Conservation (phyloP, 495 filamentous ascomycete species). For the Gamarada debralockiae region DNA sequence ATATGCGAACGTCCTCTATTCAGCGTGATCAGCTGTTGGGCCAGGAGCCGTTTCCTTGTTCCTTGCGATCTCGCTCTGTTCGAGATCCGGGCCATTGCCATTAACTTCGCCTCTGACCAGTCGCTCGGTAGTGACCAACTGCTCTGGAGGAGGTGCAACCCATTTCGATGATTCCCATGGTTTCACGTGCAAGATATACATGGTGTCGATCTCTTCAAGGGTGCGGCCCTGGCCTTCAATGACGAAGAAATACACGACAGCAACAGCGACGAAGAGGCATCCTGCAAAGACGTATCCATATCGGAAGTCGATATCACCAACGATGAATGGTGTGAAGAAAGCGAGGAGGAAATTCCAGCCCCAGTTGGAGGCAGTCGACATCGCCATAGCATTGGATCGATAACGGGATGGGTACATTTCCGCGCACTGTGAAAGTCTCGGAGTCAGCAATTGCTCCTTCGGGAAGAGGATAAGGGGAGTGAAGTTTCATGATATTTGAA, state of each 20-base stretch:
- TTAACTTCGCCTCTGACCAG: constrained; percentile 5
- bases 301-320: constrained; percentile 58
- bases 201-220: constrained; percentile 74
- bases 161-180: constrained; percentile 64
- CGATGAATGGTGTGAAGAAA: constrained; percentile 79
- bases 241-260: constrained; percentile 72
- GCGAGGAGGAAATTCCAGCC: constrained; percentile 68
- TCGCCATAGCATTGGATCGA: constrained; percentile 12
- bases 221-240: constrained; percentile 65
- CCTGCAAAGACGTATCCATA: constrained; percentile 79
- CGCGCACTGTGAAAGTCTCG: constrained; percentile 36
- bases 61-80: not conserved
- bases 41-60: not conserved
- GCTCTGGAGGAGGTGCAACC: constrained; percentile 35
- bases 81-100: constrained; percentile 6
- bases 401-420: constrained; percentile 47
- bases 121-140: constrained; percentile 14
- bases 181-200: constrained; percentile 70
- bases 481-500: too few species aligned
- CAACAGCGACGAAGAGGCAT: constrained; percentile 56
- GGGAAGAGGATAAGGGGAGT: too few species aligned
- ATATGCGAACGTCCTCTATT: constrained; percentile 1
- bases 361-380: constrained; percentile 41
- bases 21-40: constrained; percentile 1
- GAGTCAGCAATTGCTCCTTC: too few species aligned